Evolutionary conservation across 2,329 filamentous ascomycete genomes (phyloP).

Genomic region (Aspergillus sp.): DNA sequence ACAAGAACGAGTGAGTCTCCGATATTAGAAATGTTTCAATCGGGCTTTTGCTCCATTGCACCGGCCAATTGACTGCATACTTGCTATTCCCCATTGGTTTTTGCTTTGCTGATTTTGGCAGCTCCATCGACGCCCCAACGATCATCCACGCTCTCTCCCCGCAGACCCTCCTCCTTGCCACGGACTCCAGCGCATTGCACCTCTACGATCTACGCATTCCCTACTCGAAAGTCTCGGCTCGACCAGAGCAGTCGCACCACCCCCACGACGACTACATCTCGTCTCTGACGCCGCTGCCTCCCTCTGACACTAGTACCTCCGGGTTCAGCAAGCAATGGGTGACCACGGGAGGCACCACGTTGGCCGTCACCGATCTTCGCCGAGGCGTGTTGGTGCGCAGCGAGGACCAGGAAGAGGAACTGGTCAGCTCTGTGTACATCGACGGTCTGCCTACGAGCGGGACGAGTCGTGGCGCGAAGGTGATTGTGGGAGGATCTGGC

Average conservation of each 20-base stretch:
- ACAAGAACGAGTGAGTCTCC: slow-evolving; percentile 40
- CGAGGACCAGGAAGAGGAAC: slow-evolving; percentile 92
- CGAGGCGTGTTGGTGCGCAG: slow-evolving; percentile 83
- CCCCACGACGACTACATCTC: slow-evolving; percentile 94
- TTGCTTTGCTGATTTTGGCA: slow-evolving; percentile 31
- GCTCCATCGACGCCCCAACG: slow-evolving; percentile 68
- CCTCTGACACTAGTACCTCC: slow-evolving; percentile 76
- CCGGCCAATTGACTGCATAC: too few species aligned
- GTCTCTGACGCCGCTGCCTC: slow-evolving; percentile 77
- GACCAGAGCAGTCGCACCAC: slow-evolving; percentile 74
- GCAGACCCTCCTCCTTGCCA: slow-evolving; percentile 82
- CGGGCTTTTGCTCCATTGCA: background rate
- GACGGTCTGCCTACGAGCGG: slow-evolving; percentile 68
- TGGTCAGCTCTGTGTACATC: slow-evolving; percentile 78
- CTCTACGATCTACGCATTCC: slow-evolving; percentile 78
- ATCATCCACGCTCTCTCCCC: slow-evolving; percentile 81
- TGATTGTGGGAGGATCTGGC: slow-evolving; percentile 73
- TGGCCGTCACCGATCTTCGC: slow-evolving; percentile 85
- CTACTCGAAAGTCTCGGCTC: slow-evolving; percentile 53
- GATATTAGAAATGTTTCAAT: background rate
- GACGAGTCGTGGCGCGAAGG: slow-evolving; percentile 69
- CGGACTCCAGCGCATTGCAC: slow-evolving; percentile 86
- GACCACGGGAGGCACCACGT: slow-evolving; percentile 84
- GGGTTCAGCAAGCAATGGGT: slow-evolving; percentile 94
- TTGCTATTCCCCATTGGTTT: background rate